Evolutionary conservation across 768 basidiomycete genomes (phyloP).

Genomic region (Xerocomellus chrysenteron): DNA sequence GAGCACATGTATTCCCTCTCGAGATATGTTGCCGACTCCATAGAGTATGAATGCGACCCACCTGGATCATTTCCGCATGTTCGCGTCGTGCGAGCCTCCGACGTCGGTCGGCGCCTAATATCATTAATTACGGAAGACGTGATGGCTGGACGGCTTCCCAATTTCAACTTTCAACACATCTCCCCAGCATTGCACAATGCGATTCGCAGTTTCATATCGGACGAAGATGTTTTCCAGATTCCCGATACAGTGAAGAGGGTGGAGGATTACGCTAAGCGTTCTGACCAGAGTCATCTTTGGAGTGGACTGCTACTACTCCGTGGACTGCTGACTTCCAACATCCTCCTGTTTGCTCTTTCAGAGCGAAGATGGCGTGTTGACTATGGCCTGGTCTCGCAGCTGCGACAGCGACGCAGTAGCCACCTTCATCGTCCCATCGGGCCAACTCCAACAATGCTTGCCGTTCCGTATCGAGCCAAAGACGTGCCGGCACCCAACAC

Average conservation of each 20-base stretch:
- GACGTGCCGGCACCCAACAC: constrained; percentile 32
- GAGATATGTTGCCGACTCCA: neutral
- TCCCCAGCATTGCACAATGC: neutral
- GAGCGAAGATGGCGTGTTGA: constrained; percentile 35
- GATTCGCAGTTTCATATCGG: constrained; percentile 15
- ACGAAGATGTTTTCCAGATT: neutral
- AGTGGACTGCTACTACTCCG: constrained; percentile 20
- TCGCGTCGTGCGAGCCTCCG: neutral
- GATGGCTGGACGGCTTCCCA: constrained; percentile 7
- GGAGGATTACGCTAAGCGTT: neutral
- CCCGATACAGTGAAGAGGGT: neutral
- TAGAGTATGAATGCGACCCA: neutral
- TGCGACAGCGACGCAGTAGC: too few relatives aligned
- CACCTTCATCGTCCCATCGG: neutral
- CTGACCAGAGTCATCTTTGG: neutral
- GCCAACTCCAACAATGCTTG: constrained; percentile 19
- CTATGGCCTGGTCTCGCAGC: constrained; percentile 22
- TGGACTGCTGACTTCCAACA: constrained; percentile 27
- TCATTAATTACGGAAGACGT: constrained; percentile 2
- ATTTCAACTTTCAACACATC: constrained; percentile 7
- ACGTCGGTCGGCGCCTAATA: neutral
- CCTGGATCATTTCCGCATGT: constrained; percentile 9
- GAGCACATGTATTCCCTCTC: neutral
- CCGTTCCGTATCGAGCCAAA: constrained; percentile 37
- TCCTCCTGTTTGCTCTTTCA: constrained; percentile 24